Base-by-base conservation (phyloP, 192 early-diverging fungal species). In the Phlyctochytrium planicorne region DNA sequence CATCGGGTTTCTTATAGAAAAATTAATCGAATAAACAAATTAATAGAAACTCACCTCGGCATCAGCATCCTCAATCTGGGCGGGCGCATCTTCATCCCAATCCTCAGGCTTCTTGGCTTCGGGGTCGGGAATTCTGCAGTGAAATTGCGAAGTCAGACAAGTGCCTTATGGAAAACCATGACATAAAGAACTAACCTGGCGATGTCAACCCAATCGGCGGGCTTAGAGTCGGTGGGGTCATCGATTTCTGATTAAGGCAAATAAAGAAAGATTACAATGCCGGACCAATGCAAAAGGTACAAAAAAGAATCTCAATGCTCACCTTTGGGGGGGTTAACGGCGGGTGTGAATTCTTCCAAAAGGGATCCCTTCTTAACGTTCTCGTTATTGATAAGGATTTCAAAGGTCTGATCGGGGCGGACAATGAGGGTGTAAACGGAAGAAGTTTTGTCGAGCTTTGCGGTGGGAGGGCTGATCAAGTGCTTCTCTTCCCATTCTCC, bases 271-370 rank as follows among this genome's bases (percentile, higher is more conserved):
- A n/a, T n/a, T n/a, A n/a, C n/a, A n/a, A n/a, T n/a, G n/a, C n/a
- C n/a, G n/a, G n/a, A n/a, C n/a, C n/a, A n/a, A n/a, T n/a, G n/a
- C 20, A 6, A 47, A 20, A 47, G 40, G 6, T 47, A 53, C 3
- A 31, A n/a, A 40, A 61, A 10, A 16, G 25, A 29, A 6, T 31
- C 27, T 16, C 53, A 31, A 10, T 23, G 27, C 64, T 90, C 70
- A 91, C 90, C 77, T 90, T 71, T 90, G 47, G 90, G 87, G 31
- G 94, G 93, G 78, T 95, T 95, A 47, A 96, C 91, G 3, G 93
- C 69, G 23, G 93, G 93, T 33, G 67, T 78, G 80, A 96, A 92
- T 77, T 90, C 87, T 32, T 86, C 82, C 27, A 95, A 73, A 40
- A 96, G 77, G 56, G 80, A 87, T 55, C 94, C 94, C 0, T 78